Base-by-base conservation (phyloP, 306 rosid genomes). In the Myrica gale region DNA sequence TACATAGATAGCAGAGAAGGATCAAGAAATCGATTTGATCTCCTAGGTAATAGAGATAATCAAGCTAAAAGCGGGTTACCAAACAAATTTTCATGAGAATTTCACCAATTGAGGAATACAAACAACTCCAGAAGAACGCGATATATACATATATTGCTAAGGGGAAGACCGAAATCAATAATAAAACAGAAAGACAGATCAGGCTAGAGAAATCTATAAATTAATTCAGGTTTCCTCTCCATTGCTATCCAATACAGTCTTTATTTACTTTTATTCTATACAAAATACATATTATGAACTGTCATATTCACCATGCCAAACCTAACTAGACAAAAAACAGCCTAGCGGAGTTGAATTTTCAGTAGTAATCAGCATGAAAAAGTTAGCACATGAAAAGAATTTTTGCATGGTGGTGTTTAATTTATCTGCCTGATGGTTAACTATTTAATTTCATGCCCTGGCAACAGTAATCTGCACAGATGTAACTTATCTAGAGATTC, bases 21-120 rank as follows among this genome's bases (percentile, higher is more conserved):
- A 84, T 71, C 72, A 81, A 66, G 44, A 62, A 63, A 52, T 79
- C 45, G 41, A 44, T 57, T 53, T 50, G 12, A 75, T 68, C 32
- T 9, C 16, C 54, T 41, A 69, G 19, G 53, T 74, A 39, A 51
- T 45, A 13, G 72, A 53, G 19, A 26, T 50, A 71, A 51, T 69
- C 9, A 11, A 44, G 37, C 66, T 39, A 39, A 20, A 73, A 19
- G 23, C 68, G 13, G 60, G 6, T 21, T 41, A 37, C 63, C 51
- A 6, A 44, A 8, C 5, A 53, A 39, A 80, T 13, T 60, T 1
- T 41, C 37, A n/a, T 65, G 44, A 54, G 41, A 43, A 32, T 17
- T 69, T 37, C 43, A 6, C 7, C 21, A 66, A 70, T 9, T 9
- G 7, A 45, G 20, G 44, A 56, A 20, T 19, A 56, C 23, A 20